These are phyloP conservation scores for Puccinia brachypodii DNA, from an alignment of 1,284 basidiomycete species.

Conservation along the genomic window DNA sequence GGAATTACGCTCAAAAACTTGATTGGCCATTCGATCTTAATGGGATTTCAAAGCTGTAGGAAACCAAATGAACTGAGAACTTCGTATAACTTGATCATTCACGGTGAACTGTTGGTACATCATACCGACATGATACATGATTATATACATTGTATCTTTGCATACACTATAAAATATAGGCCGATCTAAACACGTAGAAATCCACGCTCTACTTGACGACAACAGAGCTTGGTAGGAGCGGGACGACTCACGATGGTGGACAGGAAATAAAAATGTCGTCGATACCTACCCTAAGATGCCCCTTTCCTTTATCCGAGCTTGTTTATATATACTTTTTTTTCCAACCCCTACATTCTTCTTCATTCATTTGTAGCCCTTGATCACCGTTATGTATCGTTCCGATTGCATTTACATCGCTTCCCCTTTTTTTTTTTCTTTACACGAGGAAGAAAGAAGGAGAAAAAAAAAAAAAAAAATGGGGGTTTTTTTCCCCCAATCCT, in stretches of 20 bases:
- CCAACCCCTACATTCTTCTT: not conserved
- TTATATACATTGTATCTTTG: not conserved
- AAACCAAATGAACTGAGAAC: not conserved
- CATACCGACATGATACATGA: too few species aligned
- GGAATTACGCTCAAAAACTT: slow-evolving; percentile 46
- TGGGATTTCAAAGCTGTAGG: slow-evolving; percentile 23
- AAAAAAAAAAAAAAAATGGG: not conserved
- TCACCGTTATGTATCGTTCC: too few species aligned
- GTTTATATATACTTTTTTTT: not conserved
- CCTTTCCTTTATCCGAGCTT: not conserved
- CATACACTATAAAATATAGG: not conserved
- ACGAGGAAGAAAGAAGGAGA: too few species aligned
- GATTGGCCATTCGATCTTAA: slow-evolving; percentile 36
- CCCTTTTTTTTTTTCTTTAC: too few species aligned
- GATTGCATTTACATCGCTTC: too few species aligned
- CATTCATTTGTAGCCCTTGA: not conserved
- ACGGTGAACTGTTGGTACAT: too few species aligned
- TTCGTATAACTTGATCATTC: not conserved
- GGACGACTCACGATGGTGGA: not conserved
- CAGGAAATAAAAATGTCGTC: not conserved
- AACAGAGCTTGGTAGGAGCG: too few species aligned
- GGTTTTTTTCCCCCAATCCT: too few species aligned
- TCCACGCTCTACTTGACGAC: too few species aligned
- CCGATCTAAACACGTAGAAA: too few species aligned
- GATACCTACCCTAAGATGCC: not conserved